Percentiles rank a stretch among this genome's conserved stretches.
Conservation (phyloP, 2,329 filamentous ascomycete genomes). For the Fusarium pseudocircinatum region DNA sequence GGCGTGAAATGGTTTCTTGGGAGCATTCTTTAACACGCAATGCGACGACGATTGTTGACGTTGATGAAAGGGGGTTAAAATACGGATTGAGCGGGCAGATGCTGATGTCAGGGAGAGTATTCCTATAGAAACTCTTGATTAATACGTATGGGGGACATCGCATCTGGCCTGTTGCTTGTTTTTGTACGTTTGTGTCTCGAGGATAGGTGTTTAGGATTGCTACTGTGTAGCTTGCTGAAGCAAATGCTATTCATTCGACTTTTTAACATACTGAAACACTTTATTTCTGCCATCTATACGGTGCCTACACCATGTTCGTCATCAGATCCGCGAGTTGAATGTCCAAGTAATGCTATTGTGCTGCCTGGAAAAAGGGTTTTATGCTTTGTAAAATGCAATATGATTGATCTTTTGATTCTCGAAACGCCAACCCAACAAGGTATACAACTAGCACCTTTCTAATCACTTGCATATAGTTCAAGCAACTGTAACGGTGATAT, state of each 20-base stretch:
- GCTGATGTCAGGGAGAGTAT: slow-evolving; percentile 15
- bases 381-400: not conserved
- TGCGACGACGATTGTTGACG: slow-evolving; percentile 39
- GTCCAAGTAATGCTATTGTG: not conserved
- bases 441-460: slow-evolving; percentile 35
- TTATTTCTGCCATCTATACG: slow-evolving; percentile 23
- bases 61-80: slow-evolving; percentile 39
- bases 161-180: slow-evolving; percentile 33
- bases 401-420: slow-evolving; percentile 28
- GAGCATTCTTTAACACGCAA: slow-evolving; percentile 41
- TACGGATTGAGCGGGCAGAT: slow-evolving; percentile 33
- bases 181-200: slow-evolving; percentile 38
- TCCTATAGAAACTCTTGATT: slow-evolving; percentile 30
- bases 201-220: slow-evolving; percentile 44
- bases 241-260: slow-evolving; percentile 17
- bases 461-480: not conserved
- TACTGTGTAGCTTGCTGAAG: slow-evolving; percentile 38
- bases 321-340: not conserved
- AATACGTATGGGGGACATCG: slow-evolving; percentile 29
- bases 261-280: slow-evolving; percentile 32
- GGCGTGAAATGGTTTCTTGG: slow-evolving; percentile 40
- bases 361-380: not conserved
- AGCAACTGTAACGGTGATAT: not conserved
- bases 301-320: not conserved
- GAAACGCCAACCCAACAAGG: slow-evolving; percentile 40